A percentile compares a stretch with the other conserved stretches of the same genome.
Conservation (phyloP, 768 basidiomycete species). For the Podaxis sp. region DNA sequence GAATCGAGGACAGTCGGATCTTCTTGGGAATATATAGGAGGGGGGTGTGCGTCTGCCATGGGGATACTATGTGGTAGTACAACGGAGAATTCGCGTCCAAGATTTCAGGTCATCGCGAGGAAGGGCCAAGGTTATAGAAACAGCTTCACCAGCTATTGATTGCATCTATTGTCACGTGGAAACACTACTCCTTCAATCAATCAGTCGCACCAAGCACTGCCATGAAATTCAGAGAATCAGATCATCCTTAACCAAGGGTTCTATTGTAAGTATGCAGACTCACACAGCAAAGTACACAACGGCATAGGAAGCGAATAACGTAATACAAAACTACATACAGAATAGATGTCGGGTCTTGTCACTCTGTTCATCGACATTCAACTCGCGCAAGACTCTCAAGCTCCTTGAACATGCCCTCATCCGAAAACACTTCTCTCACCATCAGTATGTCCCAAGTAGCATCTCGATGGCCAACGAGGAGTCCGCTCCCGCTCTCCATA, state of each 20-base stretch:
- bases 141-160: conserved; percentile 1
- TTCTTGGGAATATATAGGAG: conserved; percentile 59
- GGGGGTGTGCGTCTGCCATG: conserved; percentile 46
- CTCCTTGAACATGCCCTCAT: conserved; percentile 71
- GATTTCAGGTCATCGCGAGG: conserved; percentile 8
- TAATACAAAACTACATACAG: conserved; percentile 10
- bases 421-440: conserved; percentile 55
- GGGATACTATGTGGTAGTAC: not conserved
- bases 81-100: conserved; percentile 16
- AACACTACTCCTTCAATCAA: not conserved
- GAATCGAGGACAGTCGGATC: conserved; percentile 24
- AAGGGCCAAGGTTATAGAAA: conserved; percentile 3
- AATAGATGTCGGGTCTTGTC: conserved; percentile 1
- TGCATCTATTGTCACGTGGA: conserved; percentile 6
- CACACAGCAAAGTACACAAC: not conserved
- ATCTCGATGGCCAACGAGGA: conserved; percentile 70
- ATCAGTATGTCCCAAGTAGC: conserved; percentile 69
- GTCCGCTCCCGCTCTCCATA: conserved; percentile 68
- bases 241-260: conserved; percentile 4
- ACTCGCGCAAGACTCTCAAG: conserved; percentile 75
- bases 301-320: not conserved
- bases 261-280: not conserved
- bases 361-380: conserved; percentile 45
- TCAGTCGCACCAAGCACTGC: conserved; percentile 1
- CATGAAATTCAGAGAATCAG: not conserved